These are phyloP conservation scores for Colletotrichum sp. DNA, from an alignment of 2,329 filamentous ascomycete genomes.

Conservation along the genomic window DNA sequence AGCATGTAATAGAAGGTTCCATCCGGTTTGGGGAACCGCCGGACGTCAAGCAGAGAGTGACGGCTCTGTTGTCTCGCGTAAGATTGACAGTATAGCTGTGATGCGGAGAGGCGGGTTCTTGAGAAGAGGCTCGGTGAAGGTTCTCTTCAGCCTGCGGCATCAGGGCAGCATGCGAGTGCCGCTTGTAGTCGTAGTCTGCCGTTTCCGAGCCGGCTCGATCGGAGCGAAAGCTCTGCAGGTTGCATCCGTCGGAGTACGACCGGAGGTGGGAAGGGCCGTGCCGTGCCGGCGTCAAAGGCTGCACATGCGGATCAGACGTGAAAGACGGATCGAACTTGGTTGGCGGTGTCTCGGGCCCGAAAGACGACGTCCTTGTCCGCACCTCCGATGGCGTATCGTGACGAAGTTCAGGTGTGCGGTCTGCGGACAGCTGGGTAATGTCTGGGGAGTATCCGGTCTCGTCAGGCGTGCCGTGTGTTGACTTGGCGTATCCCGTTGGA, in stretches of 20 bases:
- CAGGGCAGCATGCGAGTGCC: not conserved
- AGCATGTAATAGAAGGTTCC: constrained; percentile 11
- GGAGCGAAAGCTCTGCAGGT: not conserved
- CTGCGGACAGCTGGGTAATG: not conserved
- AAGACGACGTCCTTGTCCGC: constrained; percentile 13
- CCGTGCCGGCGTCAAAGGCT: constrained; percentile 5
- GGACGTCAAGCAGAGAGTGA: constrained; percentile 9
- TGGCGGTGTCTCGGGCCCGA: constrained; percentile 14
- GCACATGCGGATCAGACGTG: constrained; percentile 3
- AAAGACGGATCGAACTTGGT: constrained; percentile 9
- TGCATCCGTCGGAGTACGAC: constrained; percentile 14
- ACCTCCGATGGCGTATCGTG: constrained; percentile 14
- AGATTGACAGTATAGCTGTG: constrained; percentile 11
- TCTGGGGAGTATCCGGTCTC: constrained; percentile 7
- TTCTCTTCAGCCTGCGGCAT: not conserved
- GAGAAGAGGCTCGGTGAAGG: not conserved
- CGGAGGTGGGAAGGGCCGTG: not conserved
- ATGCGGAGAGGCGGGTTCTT: not conserved
- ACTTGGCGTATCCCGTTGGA: not conserved
- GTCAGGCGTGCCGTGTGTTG: not conserved
- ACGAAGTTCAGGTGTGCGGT: constrained; percentile 10
- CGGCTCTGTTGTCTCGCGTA: constrained; percentile 10
- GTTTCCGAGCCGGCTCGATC: not conserved
- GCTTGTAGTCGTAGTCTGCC: not conserved
- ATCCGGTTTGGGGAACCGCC: not conserved